These are phyloP conservation scores for Endoconidiophora polonica DNA, from an alignment of 2,329 filamentous ascomycete genomes.

Conservation along the genomic window DNA sequence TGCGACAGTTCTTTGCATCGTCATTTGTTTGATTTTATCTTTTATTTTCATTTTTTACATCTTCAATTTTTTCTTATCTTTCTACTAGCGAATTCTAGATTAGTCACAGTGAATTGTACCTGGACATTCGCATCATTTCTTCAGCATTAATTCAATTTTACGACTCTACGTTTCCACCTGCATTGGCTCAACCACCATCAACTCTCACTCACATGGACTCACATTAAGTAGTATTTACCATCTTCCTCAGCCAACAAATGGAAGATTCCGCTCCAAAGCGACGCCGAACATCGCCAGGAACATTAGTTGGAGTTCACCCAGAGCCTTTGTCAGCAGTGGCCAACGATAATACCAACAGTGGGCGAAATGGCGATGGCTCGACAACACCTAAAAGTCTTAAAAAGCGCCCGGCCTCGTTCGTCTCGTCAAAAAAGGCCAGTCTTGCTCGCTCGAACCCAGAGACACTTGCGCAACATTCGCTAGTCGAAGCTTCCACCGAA, in stretches of 20 bases:
- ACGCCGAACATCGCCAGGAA: constrained; percentile 43
- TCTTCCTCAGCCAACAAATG: constrained; percentile 17
- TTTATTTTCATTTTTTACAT: too few species aligned
- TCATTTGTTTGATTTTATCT: neutral
- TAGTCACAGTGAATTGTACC: too few species aligned
- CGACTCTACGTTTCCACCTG: too few species aligned
- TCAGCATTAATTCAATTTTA: neutral
- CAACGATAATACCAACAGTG: constrained; percentile 16
- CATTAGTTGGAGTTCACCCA: constrained; percentile 22
- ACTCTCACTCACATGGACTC: too few species aligned
- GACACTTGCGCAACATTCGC: constrained; percentile 29
- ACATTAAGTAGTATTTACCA: too few species aligned
- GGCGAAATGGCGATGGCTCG: constrained; percentile 19
- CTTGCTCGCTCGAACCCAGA: constrained; percentile 44
- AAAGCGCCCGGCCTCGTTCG: constrained; percentile 36
- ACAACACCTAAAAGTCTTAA: constrained; percentile 18
- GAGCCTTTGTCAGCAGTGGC: constrained; percentile 7
- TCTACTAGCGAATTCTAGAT: too few species aligned
- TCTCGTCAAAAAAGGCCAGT: constrained; percentile 50
- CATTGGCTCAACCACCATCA: too few species aligned
- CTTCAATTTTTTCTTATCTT: neutral
- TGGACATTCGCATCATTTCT: too few species aligned
- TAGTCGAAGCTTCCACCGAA: neutral
- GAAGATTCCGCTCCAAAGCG: constrained; percentile 46
- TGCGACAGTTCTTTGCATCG: neutral